Evolutionary conservation across 805 yeast genomes (phyloP), one percentile per base, ranked within the genome.

Genomic region (Dipodascus albidus): DNA sequence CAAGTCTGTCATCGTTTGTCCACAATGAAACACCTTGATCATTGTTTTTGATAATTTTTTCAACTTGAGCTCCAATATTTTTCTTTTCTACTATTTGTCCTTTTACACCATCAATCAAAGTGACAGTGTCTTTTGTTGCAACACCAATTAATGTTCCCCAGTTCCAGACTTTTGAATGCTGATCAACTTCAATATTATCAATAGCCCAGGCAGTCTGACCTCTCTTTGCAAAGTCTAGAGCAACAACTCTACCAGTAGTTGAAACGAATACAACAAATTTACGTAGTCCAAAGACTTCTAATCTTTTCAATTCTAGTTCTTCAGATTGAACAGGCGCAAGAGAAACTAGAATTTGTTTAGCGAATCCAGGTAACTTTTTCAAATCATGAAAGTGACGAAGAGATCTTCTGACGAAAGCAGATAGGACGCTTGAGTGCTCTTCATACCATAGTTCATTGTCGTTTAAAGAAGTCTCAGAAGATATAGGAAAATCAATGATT

Each of bases 231-330:
- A 65, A 57, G 31, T 67, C 68, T 3, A 69, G 56, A 3, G 68
- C 72, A 42, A 60, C 54, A 2, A 67, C 52, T 2, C 62, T 54
- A n/a, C 67, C 66, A 6, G 23, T n/a, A 2, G 48, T 35, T 8
- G 71, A 66, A 4, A 58, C 62, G 1, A 63, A 60, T 9, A 68
- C 60, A 1, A 68, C 55, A 19, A 61, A 53, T 59, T 70, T 67
- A 47, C 64, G 59, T 56, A 67, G 66, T 1, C 70, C 70, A 52
- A 70, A 70, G 23, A 60, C 51, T 15, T 58, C 60, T 50, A 31
- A 27, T 33, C 48, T 23, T 19, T 50, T 11, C 27, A 48, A 22
- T 21, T 17, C 27, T 14, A 15, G 50, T 3, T 23, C 50, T 4
- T 53, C 42, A 15, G 50, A 22, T 6, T 49, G 23, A 20, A 55